Base-by-base conservation (phyloP, 768 basidiomycete genomes). In the Leucosporidium creatinivorum region DNA sequence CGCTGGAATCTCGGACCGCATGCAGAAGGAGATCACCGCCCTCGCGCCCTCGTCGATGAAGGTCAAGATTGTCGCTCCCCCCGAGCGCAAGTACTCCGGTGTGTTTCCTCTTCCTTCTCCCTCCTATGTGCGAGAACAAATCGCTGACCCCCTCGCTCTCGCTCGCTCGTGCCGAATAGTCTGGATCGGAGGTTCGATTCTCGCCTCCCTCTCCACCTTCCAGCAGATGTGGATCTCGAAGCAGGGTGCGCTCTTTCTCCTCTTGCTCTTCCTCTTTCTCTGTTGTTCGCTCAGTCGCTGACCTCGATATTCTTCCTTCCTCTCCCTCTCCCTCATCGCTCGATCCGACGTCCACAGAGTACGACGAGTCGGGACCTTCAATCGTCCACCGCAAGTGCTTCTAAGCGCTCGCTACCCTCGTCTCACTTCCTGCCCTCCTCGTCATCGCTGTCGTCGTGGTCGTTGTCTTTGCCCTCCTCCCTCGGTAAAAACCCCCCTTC, bases 211-310 rank as follows among this genome's bases (percentile, higher is more conserved):
- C 69, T 93, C 86, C 73, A 96, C 96, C 47, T 99, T 99, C 84
- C 97, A 94, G 81, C 96, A 96, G 92, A 98, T 99, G 94, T 99
- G 96, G 94, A 91, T 99, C 60, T 93, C 50, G 50, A 51, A 51
- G 50, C 50, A 51, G 50, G 50, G 23, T 26, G n/a, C 50, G 50
- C 19, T 50, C 17, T 15, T 50, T n/a, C 19, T 50, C 19, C 49
- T 19, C 49, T 50, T 17, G 49, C 49, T 50, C 49, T 51, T 5
- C 50, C n/a, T 10, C 23, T 8, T 26, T n/a, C 21, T 13, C 50
- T 19, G 7, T 50, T 17, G 5, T 2, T 23, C 9, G 49, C 19
- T 19, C n/a, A 50, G 49, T 6, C 49, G 49, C n/a, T n/a, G 49
- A 50, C n/a, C n/a, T n/a, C n/a, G n/a, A n/a, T n/a, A n/a, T 50